Conservation (phyloP, 2,329 filamentous ascomycete species). For the Fusarium verticillioides region DNA sequence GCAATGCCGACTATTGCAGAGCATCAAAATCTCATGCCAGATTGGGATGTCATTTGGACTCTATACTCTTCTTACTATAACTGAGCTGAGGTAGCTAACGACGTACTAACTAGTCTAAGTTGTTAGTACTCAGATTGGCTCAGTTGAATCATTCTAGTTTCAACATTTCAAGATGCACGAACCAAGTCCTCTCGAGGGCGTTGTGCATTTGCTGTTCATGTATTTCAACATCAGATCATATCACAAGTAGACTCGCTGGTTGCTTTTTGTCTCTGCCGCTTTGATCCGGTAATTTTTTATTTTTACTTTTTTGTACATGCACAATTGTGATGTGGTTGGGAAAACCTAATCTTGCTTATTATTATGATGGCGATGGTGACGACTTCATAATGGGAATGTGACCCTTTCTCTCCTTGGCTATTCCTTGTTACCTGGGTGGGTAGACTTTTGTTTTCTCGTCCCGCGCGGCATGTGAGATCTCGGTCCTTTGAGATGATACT, state of each 20-base stretch:
- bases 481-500: not conserved
- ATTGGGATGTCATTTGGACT: not conserved
- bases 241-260: not conserved
- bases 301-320: not conserved
- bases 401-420: not conserved
- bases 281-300: not conserved
- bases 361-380: not conserved
- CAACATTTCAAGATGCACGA: not conserved
- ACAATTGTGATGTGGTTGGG: not conserved
- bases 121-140: not conserved
- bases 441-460: not conserved
- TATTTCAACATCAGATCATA: conserved; percentile 15
- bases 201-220: not conserved
- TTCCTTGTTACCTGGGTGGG: not conserved
- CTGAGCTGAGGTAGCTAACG: not conserved
- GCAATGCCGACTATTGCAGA: not conserved
- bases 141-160: not conserved
- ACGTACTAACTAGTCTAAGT: too few relatives aligned
- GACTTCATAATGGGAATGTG: not conserved
- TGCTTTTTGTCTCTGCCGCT: not conserved
- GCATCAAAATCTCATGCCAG: not conserved
- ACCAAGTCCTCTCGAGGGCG: not conserved
- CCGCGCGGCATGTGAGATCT: not conserved
- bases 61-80: not conserved
- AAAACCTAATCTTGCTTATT: not conserved